phyloP scores from a whole-genome alignment of 768 basidiomycete genomes.

The Paxillus rubicundulus region DNA sequence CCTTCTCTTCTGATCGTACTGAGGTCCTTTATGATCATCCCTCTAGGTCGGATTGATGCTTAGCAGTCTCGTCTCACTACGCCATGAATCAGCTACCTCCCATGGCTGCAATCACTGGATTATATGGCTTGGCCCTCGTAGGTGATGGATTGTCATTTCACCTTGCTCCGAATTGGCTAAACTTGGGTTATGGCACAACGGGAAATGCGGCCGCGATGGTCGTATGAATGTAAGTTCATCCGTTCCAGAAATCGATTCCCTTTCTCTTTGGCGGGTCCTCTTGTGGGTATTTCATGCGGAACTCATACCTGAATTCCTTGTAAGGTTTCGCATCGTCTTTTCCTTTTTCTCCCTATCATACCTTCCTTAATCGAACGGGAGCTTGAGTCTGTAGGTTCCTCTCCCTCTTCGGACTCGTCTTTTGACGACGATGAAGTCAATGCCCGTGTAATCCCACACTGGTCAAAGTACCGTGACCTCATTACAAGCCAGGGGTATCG shows the following conservation, averaged over 20 bases:
- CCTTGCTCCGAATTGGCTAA: not conserved
- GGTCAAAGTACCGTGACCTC: slow-evolving; percentile 52
- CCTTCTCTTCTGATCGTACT: too few relatives aligned
- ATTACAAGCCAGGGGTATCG: slow-evolving; percentile 53
- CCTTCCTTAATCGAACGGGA: slow-evolving; percentile 62
- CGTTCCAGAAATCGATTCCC: slow-evolving; percentile 8
- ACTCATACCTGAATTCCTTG: too few relatives aligned
- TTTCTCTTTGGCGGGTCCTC: not conserved
- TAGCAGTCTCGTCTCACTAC: too few relatives aligned
- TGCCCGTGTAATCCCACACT: slow-evolving; percentile 55
- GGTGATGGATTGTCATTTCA: too few relatives aligned
- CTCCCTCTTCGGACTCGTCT: slow-evolving; percentile 49
- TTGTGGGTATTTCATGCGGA: slow-evolving; percentile 14
- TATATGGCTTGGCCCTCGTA: not conserved
- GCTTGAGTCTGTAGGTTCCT: slow-evolving; percentile 25
- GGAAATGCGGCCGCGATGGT: not conserved
- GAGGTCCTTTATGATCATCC: not conserved
- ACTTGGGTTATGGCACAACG: not conserved
- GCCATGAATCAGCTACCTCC: too few relatives aligned
- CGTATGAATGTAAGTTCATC: not conserved
- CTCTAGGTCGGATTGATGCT: slow-evolving; percentile 1
- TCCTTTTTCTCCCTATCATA: slow-evolving; percentile 54
- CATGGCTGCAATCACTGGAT: slow-evolving; percentile 1
- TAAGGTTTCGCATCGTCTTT: not conserved
- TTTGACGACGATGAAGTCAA: slow-evolving; percentile 55